Base-by-base conservation (phyloP, 2,329 filamentous ascomycete genomes). In the Paecilomyces variotii region DNA sequence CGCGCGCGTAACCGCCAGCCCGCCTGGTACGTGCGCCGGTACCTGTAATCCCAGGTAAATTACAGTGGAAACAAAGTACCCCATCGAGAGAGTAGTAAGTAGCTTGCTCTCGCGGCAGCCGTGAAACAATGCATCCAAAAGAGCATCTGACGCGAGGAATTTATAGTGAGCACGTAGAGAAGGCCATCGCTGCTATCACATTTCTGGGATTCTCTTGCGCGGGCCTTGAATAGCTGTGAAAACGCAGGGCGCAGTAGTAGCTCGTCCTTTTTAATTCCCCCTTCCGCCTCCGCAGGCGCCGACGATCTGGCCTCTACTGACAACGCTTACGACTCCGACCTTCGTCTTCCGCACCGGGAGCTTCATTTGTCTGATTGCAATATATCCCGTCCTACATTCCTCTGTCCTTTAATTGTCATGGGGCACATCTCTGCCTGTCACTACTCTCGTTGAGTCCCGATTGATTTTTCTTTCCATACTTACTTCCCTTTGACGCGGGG, bases 391-490 rank as follows among this genome's bases (percentile, higher is more conserved):
- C 39, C n/a, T 45, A 19, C 39, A 24, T 45, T 24, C 14, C 4
- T 45, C 19, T n/a, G n/a, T 45, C 19, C 9, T 9, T 45, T 19
- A 19, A 45, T 45, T 71, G 70, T 69, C 64, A 74, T 74, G 73
- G 71, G 69, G 65, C 63, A 55, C 68, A 63, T 62, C 65, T 57
- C 66, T 60, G 67, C 65, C 50, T 62, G 69, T 67, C 63, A 62
- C 61, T 67, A 72, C 74, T 68, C 68, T 76, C 72, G 67, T 72
- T 74, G 66, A 72, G 63, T 61, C 60, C 30, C 59, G 59, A 63
- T 55, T 54, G 30, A 32, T 57, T 55, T 59, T 60, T 53, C 59
- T 32, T 32, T 32, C 53, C 53, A 25, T 51, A 53, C 56, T 60
- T 49, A 56, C 45, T 39, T 58, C 34, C 11, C 34, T 12, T 28